phyloP scores from a whole-genome alignment of 1,284 basidiomycete species.

The Marasmius oreades region DNA sequence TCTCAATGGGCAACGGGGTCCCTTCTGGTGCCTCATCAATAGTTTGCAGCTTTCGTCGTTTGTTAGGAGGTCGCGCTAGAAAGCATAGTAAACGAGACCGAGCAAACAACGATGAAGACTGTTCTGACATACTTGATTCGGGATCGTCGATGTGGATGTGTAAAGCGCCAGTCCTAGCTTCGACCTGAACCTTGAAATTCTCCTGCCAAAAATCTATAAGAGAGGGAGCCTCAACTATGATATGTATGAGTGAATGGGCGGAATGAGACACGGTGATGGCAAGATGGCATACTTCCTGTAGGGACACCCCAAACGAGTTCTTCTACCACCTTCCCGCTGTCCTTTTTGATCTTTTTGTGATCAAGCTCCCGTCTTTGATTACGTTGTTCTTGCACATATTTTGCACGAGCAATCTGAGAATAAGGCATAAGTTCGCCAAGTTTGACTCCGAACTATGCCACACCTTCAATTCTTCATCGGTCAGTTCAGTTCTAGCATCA shows the following conservation, averaged over 20 bases:
- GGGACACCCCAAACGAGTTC: slow-evolving; percentile 70
- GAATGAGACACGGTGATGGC: not conserved
- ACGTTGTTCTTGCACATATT: slow-evolving; percentile 64
- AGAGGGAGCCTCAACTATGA: slow-evolving; percentile 57
- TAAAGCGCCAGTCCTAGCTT: slow-evolving; percentile 52
- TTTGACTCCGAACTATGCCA: not conserved
- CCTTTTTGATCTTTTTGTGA: slow-evolving; percentile 54
- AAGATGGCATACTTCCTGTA: slow-evolving; percentile 41
- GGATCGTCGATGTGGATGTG: slow-evolving; percentile 28
- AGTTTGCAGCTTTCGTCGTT: not conserved
- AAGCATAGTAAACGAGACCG: too few species aligned
- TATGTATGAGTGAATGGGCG: slow-evolving; percentile 9
- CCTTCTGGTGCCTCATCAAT: not conserved
- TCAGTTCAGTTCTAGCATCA: slow-evolving; percentile 70
- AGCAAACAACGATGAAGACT: not conserved
- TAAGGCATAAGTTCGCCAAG: not conserved
- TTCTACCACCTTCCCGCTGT: slow-evolving; percentile 50
- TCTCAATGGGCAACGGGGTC: not conserved
- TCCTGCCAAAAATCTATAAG: slow-evolving; percentile 70
- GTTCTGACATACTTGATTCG: not conserved
- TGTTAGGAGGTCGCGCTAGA: not conserved
- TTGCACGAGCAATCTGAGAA: slow-evolving; percentile 53
- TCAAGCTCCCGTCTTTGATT: slow-evolving; percentile 46
- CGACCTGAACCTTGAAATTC: slow-evolving; percentile 64
- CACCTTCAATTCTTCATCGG: slow-evolving; percentile 75